Percentiles rank a stretch among this genome's conserved stretches.
Evolutionary conservation across 2,329 filamentous ascomycete genomes (phyloP).

Genomic region (Aspergillus sp.): DNA sequence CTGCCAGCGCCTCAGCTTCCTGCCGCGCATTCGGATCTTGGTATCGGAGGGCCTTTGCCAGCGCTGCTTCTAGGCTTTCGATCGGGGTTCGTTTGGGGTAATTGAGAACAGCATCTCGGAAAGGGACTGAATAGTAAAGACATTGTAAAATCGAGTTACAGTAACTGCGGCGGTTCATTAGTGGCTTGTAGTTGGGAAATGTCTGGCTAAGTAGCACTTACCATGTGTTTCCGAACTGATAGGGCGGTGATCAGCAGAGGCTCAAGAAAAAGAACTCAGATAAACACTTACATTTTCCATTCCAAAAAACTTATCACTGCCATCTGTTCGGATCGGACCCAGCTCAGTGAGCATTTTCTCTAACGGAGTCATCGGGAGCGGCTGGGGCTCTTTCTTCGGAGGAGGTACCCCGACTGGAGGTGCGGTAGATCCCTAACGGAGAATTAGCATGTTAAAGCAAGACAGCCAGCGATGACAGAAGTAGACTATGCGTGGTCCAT

Average conservation of each 20-base stretch:
- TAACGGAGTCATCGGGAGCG: conserved; percentile 57
- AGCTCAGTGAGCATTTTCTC: conserved; percentile 79
- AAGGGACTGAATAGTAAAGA: conserved; percentile 91
- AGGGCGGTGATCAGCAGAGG: conserved; percentile 21
- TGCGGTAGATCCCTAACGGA: conserved; percentile 47
- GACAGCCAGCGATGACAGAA: neutral
- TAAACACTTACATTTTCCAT: conserved; percentile 82
- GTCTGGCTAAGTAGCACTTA: conserved; percentile 47
- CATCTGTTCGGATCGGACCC: conserved; percentile 78
- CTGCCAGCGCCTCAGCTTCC: conserved; percentile 51
- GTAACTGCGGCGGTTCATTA: conserved; percentile 63
- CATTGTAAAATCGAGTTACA: conserved; percentile 98
- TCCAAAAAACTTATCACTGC: conserved; percentile 97
- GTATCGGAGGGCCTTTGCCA: conserved; percentile 51
- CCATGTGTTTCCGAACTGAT: conserved; percentile 96
- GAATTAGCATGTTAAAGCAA: conserved; percentile 18
- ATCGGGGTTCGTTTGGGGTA: conserved; percentile 75
- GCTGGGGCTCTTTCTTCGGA: conserved; percentile 60
- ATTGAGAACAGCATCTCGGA: conserved; percentile 90
- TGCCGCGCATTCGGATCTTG: conserved; percentile 60
- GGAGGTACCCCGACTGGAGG: conserved; percentile 48
- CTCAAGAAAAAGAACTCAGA: neutral
- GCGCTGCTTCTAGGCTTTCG: conserved; percentile 64
- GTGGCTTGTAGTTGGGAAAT: neutral
- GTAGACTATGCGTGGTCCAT: neutral